These are phyloP conservation scores for Polytrichum commune DNA, from an alignment of 225 moss, liverwort and hornwort species.

Conservation along the genomic window DNA sequence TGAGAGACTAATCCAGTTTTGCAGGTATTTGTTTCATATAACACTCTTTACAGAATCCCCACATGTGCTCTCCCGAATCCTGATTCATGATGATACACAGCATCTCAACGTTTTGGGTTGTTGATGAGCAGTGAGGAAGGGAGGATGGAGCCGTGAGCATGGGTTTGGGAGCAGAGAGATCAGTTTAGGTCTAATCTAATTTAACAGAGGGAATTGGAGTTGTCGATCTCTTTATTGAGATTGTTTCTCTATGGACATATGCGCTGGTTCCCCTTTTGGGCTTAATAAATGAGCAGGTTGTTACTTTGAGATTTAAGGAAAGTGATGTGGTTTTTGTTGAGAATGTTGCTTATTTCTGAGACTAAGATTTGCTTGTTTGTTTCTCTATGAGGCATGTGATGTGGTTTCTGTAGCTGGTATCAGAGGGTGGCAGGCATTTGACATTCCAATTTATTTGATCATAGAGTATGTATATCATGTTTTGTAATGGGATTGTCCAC, in stretches of 20 bases:
- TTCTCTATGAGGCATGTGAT: neutral
- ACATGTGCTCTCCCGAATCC: neutral
- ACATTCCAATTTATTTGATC: neutral
- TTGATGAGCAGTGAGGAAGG: neutral
- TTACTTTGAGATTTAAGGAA: neutral
- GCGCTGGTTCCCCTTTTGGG: neutral
- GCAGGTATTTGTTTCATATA: slow-evolving; percentile 2
- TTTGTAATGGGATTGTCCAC: too few species aligned
- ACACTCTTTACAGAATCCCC: neutral
- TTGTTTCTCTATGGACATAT: neutral
- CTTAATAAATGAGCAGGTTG: slow-evolving; percentile 10
- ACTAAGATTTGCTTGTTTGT: neutral
- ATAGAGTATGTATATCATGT: neutral
- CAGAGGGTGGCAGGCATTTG: neutral
- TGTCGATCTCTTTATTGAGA: neutral
- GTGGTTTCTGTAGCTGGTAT: neutral
- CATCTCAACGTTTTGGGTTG: neutral
- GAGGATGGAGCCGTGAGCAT: neutral
- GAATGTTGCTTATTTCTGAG: neutral
- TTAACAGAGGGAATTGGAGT: too few species aligned
- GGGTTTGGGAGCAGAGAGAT: neutral
- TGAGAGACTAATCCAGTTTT: slow-evolving; percentile 13
- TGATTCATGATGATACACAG: neutral
- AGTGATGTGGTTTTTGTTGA: neutral
- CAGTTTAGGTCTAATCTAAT: neutral